Evolutionary conservation across 352 stramenopile species (phyloP), one percentile per base, ranked within the genome.

Genomic region (Phytophthora palmivora): DNA sequence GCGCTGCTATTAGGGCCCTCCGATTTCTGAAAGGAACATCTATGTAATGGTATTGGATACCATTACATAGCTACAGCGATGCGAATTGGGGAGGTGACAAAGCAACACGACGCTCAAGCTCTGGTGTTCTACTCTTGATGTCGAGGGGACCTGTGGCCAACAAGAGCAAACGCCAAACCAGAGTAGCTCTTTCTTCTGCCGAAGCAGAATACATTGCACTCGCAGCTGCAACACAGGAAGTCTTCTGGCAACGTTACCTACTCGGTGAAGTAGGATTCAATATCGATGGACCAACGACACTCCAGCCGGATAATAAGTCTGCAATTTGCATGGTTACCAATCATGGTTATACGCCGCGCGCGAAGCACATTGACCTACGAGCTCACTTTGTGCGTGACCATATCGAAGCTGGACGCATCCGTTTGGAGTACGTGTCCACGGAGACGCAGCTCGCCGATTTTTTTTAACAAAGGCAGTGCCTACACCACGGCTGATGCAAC

Each of bases 21-120:
- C 33, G 41, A 1, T 71, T 70, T 15, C 19, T 69, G 4, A 76
- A 68, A 28, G 42, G 50, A 2, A 65, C 55, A 11, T 12, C 15
- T 6, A 4, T 12, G 4, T n/a, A n/a, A n/a, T n/a, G 33, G 14
- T 7, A 48, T 59, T 16, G 30, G 30, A 4, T 44, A 39, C 24
- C 24, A 21, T 15, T 24, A 15, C 26, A 26, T 12, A 15, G n/a
- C 15, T 58, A 42, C 21, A 10, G 19, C 19, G 57, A 65, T 33
- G 47, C 39, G 0, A 65, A 52, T 12, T 52, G 46, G 46, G 47
- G 46, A 12, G 30, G 42, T 22, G 56, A 58, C 21, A 45, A 19
- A 12, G 14, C 2, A 4, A 58, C 37, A 1, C 38, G 39, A 9
- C 46, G 37, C 12, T 53, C 47, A 15, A 65, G 47, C 12, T 65